These are phyloP conservation scores for Starmera dryadoides DNA, from an alignment of 805 yeast genomes.

Conservation along the genomic window DNA sequence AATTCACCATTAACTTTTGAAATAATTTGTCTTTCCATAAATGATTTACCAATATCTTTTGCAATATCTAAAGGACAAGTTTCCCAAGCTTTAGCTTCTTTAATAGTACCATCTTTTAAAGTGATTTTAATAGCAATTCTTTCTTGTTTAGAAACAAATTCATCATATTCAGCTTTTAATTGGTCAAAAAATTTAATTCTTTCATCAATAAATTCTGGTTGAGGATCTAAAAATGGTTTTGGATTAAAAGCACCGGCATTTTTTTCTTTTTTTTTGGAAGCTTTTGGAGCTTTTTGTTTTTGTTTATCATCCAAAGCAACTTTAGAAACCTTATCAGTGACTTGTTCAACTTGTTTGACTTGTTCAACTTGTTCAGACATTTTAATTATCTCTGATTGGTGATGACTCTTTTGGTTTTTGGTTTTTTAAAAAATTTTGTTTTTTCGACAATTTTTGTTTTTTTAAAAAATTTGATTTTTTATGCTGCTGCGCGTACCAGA, in stretches of 20 bases:
- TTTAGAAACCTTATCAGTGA: constrained; percentile 35
- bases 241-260: constrained; percentile 25
- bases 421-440: no score
- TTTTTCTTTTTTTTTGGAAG: constrained; percentile 33
- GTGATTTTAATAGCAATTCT: constrained; percentile 69
- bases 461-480: no score
- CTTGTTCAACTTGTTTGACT: constrained; percentile 40
- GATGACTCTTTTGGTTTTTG: no score
- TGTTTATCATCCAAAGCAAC: constrained; percentile 21
- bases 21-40: constrained; percentile 83
- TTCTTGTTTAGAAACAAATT: constrained; percentile 52
- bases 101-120: constrained; percentile 76
- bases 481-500: no score
- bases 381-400: no score
- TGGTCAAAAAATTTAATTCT: constrained; percentile 76
- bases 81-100: constrained; percentile 80
- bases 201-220: constrained; percentile 76
- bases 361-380: constrained; percentile 15
- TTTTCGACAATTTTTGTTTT: no score
- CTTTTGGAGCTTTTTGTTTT: constrained; percentile 11
- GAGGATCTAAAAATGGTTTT: constrained; percentile 54
- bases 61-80: constrained; percentile 89
- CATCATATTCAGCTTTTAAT: constrained; percentile 73
- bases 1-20: constrained; percentile 84
- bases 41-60: constrained; percentile 73